Base-by-base conservation (phyloP, 2,329 filamentous ascomycete species). In the Tolypocladium guangdongense region DNA sequence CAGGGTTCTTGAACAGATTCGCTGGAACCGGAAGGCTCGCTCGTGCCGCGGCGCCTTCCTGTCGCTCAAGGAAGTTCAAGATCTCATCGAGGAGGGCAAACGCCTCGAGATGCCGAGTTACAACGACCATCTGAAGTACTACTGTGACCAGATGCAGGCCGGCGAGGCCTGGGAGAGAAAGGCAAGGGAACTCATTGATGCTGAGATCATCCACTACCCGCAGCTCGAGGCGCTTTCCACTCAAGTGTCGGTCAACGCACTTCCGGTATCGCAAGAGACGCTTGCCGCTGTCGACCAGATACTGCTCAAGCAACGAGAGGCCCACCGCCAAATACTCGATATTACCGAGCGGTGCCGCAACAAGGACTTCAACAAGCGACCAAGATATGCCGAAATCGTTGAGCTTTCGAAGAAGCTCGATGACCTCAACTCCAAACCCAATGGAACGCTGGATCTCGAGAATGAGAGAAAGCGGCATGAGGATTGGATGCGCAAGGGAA, bases 401-500 rank as follows among this genome's bases (percentile, higher is more conserved):
- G 89, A 95, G 46, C 84, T 96, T 11, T 89, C 93, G 75, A 89
- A 91, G 63, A 86, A 86, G 56, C 73, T 99, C 14, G 87, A 90
- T 54, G 89, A 93, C 52, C 78, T 97, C 11, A 95, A 96, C 62
- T 95, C 90, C 58, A 96, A 96, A 65, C 93, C 93, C 0, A 82
- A 81, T 41, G 93, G 93, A 2, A 95, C 92, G 0, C 80, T 95
- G 36, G 93, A 99, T 63, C 80, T 99, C 5, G 93, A 99, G 65
- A 91, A 90, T 58, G 90, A 97, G 67, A 87, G 93, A 59, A 95
- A 93, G 66, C 84, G 89, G 8, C 93, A 97, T 60, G 93, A 99
- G 66, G 93, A 99, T 68, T 99, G 93, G 93, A 99, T 99, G 92
- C 82, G 93, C 35, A 90, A 90, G 63, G 93, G 93, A 50, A 99